Evolutionary conservation across 768 basidiomycete genomes (phyloP), one percentile per base, ranked within the genome.

Genomic region (Tylopilus balloui): DNA sequence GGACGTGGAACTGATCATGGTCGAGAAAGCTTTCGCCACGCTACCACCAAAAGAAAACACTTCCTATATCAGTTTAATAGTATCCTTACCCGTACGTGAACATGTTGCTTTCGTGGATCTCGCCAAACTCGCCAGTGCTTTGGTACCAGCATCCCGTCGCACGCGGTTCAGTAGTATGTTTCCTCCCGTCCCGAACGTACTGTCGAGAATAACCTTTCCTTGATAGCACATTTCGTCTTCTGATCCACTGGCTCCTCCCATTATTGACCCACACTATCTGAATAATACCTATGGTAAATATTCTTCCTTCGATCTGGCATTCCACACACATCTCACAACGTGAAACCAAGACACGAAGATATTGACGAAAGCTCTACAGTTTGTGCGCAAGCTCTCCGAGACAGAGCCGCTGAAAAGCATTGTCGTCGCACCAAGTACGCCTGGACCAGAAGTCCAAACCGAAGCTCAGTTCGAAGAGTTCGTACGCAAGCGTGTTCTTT

Each of bases 381-480:
- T 57, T 35, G 45, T 42, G 21, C 55, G 55, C 24, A 53, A 45
- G 34, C 42, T 56, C 20, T 45, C 55, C 3, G 28, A 56, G 36
- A 56, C 55, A 4, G 55, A 45, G 15, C 55, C 55, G 1, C 50
- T 56, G 13, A 57, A 43, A 41, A 42, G 47, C 21, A 37, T 56
- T 7, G 55, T 58, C n/a, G 47, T 56, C 21, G n/a, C 32, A 12
- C 57, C 57, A 6, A 59, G 57, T 13, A 57, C 49, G 10, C 57
- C 57, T 21, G 58, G 58, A 12, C 57, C 53, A 36, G 58, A 60
- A 14, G 53, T 58, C 17, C 32, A 57, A 37, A 57, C 55, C 1
- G 35, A 56, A 13, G 55, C 34, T 1, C 49, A 57, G 15, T 56
- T 58, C 10, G 57, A 58, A 25, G 35, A 21, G 0, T 59, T 28